These are phyloP conservation scores for Alopecurus myosuroides DNA, from an alignment of 176 grass and related monocot genomes.

Conservation along the genomic window DNA sequence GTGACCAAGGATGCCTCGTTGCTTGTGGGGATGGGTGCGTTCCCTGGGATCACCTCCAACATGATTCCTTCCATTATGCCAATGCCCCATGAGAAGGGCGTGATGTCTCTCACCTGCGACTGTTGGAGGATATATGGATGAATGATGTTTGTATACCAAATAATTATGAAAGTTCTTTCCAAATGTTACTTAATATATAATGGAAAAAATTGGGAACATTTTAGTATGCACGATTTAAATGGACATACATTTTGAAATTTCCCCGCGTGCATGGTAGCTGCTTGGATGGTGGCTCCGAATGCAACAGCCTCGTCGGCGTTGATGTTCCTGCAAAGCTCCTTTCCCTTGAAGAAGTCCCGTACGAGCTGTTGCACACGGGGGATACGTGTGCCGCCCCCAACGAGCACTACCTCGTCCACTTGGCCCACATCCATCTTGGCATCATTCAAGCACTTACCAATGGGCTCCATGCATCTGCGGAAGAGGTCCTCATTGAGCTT, in stretches of 20 bases:
- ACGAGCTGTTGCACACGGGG: constrained; percentile 44
- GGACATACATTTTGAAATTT: no score
- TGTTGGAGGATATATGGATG: no score
- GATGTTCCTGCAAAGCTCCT: neutral
- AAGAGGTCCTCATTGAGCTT: neutral
- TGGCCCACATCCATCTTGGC: neutral
- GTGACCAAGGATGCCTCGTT: constrained; percentile 11
- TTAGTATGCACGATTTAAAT: no score
- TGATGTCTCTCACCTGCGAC: constrained; percentile 35
- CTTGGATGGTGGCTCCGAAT: constrained; percentile 47
- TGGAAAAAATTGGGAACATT: no score
- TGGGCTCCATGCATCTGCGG: neutral
- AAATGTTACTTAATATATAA: no score
- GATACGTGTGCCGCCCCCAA: constrained; percentile 13
- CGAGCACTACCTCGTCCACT: neutral
- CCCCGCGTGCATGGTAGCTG: constrained; percentile 18
- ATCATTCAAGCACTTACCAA: neutral
- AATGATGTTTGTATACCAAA: no score
- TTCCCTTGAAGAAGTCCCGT: constrained; percentile 33
- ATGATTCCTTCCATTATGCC: constrained; percentile 12
- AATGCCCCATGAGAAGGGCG: constrained; percentile 39
- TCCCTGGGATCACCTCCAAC: constrained; percentile 36
- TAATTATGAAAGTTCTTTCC: no score
- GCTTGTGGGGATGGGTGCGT: constrained; percentile 35
- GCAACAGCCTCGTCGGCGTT: constrained; percentile 57